These are phyloP conservation scores for Coemansia sp. DNA, from an alignment of 192 early-diverging fungal species.

Conservation along the genomic window DNA sequence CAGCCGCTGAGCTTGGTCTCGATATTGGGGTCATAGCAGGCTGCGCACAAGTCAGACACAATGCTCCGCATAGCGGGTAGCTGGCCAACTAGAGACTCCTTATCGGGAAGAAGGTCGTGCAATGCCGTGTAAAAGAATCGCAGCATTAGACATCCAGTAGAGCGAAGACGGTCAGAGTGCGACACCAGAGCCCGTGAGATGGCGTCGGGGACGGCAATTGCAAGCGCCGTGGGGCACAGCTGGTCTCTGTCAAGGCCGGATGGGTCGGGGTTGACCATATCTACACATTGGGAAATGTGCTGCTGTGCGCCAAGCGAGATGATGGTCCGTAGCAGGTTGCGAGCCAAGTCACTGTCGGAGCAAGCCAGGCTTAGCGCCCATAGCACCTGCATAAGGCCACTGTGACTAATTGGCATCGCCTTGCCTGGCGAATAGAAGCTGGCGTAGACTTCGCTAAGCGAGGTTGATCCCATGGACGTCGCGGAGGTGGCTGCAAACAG, in stretches of 20 bases:
- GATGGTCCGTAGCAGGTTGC: constrained; percentile 25
- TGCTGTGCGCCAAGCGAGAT: constrained; percentile 33
- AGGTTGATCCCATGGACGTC: constrained; percentile 12
- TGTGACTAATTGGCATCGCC: constrained; percentile 18
- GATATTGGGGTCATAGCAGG: constrained; percentile 90
- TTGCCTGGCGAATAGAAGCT: constrained; percentile 9
- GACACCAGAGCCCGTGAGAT: constrained; percentile 46
- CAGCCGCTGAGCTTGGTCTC: constrained; percentile 90
- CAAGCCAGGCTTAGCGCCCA: constrained; percentile 52
- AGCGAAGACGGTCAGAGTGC: constrained; percentile 21
- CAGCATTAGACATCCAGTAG: constrained; percentile 33
- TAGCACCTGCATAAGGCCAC: constrained; percentile 30
- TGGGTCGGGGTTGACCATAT: constrained; percentile 14
- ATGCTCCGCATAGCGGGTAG: constrained; percentile 57
- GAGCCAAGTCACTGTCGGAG: constrained; percentile 24
- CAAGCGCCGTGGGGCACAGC: constrained; percentile 17
- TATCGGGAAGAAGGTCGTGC: constrained; percentile 18
- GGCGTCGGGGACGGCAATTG: constrained; percentile 28
- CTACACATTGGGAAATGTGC: constrained; percentile 42
- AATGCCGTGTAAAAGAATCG: constrained; percentile 32
- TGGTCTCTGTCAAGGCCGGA: neutral
- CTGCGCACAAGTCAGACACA: constrained; percentile 84
- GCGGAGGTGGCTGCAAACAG: constrained; percentile 21
- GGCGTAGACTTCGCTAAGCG: constrained; percentile 24
- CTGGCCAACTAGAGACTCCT: constrained; percentile 33